Percentiles rank a stretch among this genome's conserved stretches.
These are phyloP conservation scores for Capsicum pubescens DNA, from an alignment of 257 asterid species.

Conservation along the genomic window DNA sequence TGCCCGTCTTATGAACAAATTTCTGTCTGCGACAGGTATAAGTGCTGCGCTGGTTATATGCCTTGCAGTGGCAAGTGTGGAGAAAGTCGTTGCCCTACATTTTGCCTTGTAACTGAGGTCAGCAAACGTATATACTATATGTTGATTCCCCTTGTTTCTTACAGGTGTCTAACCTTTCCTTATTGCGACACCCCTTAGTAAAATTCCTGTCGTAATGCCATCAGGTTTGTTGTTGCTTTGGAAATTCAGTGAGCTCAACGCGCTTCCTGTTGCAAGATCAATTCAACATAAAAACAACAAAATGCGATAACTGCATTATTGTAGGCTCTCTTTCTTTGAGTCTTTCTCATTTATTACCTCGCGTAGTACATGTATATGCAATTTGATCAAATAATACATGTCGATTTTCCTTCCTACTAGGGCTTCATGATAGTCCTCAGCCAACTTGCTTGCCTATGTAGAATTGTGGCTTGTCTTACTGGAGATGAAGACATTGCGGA, in stretches of 20 bases:
- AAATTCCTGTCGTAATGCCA: not conserved
- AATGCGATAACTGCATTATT: slow-evolving; percentile 55
- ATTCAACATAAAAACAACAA: slow-evolving; percentile 47
- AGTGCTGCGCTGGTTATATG: slow-evolving; percentile 55
- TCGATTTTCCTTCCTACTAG: slow-evolving; percentile 16
- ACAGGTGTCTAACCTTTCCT: no score
- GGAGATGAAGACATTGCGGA: slow-evolving; percentile 43
- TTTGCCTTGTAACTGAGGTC: slow-evolving; percentile 55
- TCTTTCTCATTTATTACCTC: slow-evolving; percentile 6
- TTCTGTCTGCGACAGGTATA: slow-evolving; percentile 34
- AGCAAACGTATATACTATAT: not conserved
- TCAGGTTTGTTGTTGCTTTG: slow-evolving; percentile 51
- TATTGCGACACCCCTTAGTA: no score
- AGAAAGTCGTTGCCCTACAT: slow-evolving; percentile 47
- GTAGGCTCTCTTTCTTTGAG: slow-evolving; percentile 30
- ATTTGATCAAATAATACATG: not conserved
- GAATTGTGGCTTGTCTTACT: slow-evolving; percentile 37
- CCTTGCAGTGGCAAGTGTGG: slow-evolving; percentile 55
- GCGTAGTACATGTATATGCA: not conserved
- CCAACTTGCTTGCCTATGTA: slow-evolving; percentile 51
- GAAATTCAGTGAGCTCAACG: slow-evolving; percentile 51
- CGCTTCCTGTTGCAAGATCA: slow-evolving; percentile 57
- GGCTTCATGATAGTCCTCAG: slow-evolving; percentile 46
- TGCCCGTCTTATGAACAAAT: not conserved
- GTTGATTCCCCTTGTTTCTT: no score